Conservation (phyloP, 495 filamentous ascomycete genomes). For the Pyrenula massariospora region DNA sequence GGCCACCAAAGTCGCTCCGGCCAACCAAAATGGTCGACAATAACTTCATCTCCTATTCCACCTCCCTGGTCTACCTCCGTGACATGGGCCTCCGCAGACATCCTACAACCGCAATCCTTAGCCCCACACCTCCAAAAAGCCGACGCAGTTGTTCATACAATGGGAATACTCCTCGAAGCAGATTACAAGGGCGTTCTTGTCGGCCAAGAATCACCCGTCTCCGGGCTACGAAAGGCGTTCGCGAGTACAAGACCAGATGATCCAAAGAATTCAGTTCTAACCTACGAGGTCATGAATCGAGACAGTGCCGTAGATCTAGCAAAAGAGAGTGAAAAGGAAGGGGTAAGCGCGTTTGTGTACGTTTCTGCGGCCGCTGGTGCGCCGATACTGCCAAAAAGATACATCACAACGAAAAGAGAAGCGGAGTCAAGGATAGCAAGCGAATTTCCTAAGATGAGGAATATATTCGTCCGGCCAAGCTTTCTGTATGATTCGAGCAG, state of each 20-base stretch:
- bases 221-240: conserved; percentile 69
- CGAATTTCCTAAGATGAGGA: conserved; percentile 60
- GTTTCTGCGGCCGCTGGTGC: conserved; percentile 81
- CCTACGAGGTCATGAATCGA: conserved; percentile 97
- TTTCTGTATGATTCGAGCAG: conserved; percentile 83
- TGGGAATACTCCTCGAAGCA: conserved; percentile 94
- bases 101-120: conserved; percentile 72
- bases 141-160: conserved; percentile 77
- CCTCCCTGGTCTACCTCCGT: conserved; percentile 76
- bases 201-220: conserved; percentile 64
- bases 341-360: conserved; percentile 64
- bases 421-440: conserved; percentile 70
- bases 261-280: conserved; percentile 63
- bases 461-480: conserved; percentile 71
- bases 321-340: conserved; percentile 54
- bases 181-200: conserved; percentile 91
- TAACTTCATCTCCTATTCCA: conserved; percentile 59
- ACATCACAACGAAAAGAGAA: conserved; percentile 85
- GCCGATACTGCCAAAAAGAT: conserved; percentile 69
- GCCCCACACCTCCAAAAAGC: conserved; percentile 56
- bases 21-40: conserved; percentile 66
- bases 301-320: conserved; percentile 73
- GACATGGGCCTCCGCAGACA: conserved; percentile 76
- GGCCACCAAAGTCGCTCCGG: conserved; percentile 71
- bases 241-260: conserved; percentile 50